Evolutionary conservation across 129 eudicot genomes (phyloP), one percentile per base, ranked within the genome.

Genomic region (Tanacetum coccineum): DNA sequence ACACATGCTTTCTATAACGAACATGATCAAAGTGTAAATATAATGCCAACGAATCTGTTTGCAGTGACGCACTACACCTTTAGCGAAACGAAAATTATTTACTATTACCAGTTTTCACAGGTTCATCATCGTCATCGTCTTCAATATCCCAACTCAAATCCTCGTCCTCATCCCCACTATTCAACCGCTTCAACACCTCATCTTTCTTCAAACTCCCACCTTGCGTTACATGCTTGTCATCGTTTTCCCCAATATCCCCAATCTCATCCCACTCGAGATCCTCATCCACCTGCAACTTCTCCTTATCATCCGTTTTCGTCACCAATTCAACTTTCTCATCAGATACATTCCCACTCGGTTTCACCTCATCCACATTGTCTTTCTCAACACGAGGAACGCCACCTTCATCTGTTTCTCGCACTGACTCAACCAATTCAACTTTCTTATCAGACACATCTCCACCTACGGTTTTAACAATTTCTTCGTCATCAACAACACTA

Each of bases 181-280:
- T 85, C 74, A 85, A 72, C 59, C 76, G 77, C 81, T 85, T 83
- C 36, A 75, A 17, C 71, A 82, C 30, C 30, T 83, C 96, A 14
- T 64, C 80, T 66, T 72, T 78, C 66, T 69, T 81, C 28, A 71
- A 18, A 61, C 65, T 81, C 53, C 68, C 90, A 70, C 62, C 66
- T 12, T 44, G 71, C 15, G 44, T 13, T 5, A 28, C 69, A 68
- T 78, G 74, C 63, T 78, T 85, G 22, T 83, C 96, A 65, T 83
- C 90, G 59, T 40, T 42, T 32, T 85, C 82, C 13, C 86, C 98
- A 62, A 85, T 57, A 76, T 92, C 96, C 74, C 84, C 98, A 74
- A 91, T 91, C 79, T 91, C 98, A 76, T 92, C 98, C 98, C 98
- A 92, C 62, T 78, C 96, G 39, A 92, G 70, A 45, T 88, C 96